Evolutionary conservation across 495 filamentous ascomycete genomes (phyloP).

Genomic region (Cercophora sp.): DNA sequence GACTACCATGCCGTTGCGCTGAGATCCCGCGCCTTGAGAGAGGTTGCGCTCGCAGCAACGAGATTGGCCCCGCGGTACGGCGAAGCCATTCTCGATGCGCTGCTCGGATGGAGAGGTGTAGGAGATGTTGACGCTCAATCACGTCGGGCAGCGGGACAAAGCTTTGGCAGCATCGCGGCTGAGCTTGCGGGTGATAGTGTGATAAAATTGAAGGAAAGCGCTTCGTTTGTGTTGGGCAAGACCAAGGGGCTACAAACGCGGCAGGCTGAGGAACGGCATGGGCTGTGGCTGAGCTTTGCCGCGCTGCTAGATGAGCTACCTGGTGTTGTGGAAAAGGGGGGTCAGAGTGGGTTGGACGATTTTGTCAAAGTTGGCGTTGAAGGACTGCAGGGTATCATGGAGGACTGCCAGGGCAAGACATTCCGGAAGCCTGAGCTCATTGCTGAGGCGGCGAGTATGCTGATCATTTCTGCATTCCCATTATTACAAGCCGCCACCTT

Average conservation of each 20-base stretch:
- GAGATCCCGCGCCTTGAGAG: constrained; percentile 72
- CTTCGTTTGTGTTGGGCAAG: constrained; percentile 37
- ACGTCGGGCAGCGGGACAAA: constrained; percentile 64
- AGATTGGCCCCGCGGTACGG: constrained; percentile 65
- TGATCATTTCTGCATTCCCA: constrained; percentile 47
- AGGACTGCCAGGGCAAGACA: constrained; percentile 32
- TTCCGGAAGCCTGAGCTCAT: constrained; percentile 66
- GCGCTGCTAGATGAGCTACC: constrained; percentile 40
- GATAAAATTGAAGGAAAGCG: constrained; percentile 23
- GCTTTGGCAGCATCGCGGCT: constrained; percentile 58
- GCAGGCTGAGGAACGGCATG: constrained; percentile 66
- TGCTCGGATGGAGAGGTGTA: constrained; percentile 86
- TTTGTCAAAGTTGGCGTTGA: constrained; percentile 16
- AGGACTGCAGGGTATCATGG: constrained; percentile 29
- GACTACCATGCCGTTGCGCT: constrained; percentile 92
- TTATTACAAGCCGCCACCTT: constrained; percentile 29
- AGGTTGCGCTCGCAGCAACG: constrained; percentile 66
- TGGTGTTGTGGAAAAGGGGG: not conserved
- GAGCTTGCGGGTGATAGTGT: constrained; percentile 32
- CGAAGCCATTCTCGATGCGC: constrained; percentile 59
- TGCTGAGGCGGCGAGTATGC: constrained; percentile 57
- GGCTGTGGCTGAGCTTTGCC: constrained; percentile 60
- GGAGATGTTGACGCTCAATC: constrained; percentile 69
- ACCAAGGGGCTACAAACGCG: constrained; percentile 48
- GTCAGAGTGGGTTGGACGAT: not conserved